Percentiles rank a stretch among this genome's conserved stretches.
These are phyloP conservation scores for Penicillium griseofulvum DNA, from an alignment of 2,329 filamentous ascomycete species.

Conservation along the genomic window DNA sequence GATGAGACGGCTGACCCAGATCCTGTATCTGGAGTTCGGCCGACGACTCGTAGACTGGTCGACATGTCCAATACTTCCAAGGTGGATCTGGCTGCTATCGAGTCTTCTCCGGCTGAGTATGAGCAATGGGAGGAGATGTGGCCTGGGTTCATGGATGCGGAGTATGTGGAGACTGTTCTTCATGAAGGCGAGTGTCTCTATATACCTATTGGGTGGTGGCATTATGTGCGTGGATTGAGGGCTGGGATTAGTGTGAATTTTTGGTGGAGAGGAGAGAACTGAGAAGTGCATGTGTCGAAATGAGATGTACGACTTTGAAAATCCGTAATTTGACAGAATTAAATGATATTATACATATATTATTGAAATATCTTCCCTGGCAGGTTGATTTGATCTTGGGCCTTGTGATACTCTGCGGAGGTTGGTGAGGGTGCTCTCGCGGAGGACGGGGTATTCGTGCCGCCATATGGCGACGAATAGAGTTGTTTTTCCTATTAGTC, in stretches of 20 bases:
- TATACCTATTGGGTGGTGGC: slow-evolving; percentile 96
- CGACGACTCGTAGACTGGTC: slow-evolving; percentile 45
- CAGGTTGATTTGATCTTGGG: slow-evolving; percentile 34
- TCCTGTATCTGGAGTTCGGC: background rate
- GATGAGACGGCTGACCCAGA: slow-evolving; percentile 1
- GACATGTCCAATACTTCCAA: slow-evolving; percentile 90
- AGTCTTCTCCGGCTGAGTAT: slow-evolving; percentile 50
- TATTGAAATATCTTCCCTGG: slow-evolving; percentile 20
- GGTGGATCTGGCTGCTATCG: slow-evolving; percentile 70
- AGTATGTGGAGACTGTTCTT: slow-evolving; percentile 73
- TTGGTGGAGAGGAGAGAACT: too few relatives aligned
- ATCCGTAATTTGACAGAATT: background rate
- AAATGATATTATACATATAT: background rate
- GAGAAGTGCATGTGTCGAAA: too few relatives aligned
- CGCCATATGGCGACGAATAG: slow-evolving; percentile 16
- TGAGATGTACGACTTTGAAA: background rate
- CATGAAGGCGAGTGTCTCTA: slow-evolving; percentile 81
- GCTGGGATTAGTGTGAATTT: slow-evolving; percentile 94
- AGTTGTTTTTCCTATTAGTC: background rate
- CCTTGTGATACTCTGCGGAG: slow-evolving; percentile 30
- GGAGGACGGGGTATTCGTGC: slow-evolving; percentile 25
- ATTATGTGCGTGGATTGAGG: slow-evolving; percentile 83
- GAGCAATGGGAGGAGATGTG: slow-evolving; percentile 47
- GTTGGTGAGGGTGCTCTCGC: slow-evolving; percentile 25
- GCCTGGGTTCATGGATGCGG: slow-evolving; percentile 57